These are phyloP conservation scores for Marchantia paleacea DNA, from an alignment of 225 moss, liverwort and hornwort species.

Conservation along the genomic window DNA sequence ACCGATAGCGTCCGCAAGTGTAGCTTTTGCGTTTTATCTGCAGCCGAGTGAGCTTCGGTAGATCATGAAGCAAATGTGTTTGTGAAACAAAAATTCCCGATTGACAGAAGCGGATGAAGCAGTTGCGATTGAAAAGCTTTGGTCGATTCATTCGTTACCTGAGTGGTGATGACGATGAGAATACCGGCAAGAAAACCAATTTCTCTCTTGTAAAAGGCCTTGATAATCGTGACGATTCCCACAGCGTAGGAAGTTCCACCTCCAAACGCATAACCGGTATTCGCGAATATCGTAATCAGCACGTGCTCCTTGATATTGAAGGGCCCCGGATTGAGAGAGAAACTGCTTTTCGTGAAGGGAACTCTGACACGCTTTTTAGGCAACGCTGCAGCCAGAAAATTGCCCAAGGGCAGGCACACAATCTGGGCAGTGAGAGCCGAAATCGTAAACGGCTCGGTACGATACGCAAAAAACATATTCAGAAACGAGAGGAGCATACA, in stretches of 20 bases:
- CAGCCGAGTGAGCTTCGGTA: no score
- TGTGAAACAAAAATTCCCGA: no score
- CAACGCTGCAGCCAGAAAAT: slow-evolving; percentile 30
- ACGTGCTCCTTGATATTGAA: slow-evolving; percentile 53
- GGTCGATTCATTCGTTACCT: slow-evolving; percentile 14
- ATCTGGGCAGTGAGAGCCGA: slow-evolving; percentile 38
- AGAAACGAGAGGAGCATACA: slow-evolving; percentile 37
- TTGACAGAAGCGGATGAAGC: neutral
- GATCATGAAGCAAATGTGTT: no score
- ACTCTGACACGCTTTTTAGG: slow-evolving; percentile 20
- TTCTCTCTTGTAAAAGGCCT: slow-evolving; percentile 42
- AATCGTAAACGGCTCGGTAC: slow-evolving; percentile 35
- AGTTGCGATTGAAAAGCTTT: neutral
- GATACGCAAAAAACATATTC: slow-evolving; percentile 42
- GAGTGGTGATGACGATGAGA: slow-evolving; percentile 39
- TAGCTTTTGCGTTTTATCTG: no score
- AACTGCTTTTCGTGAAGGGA: slow-evolving; percentile 16
- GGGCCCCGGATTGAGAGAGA: slow-evolving; percentile 44
- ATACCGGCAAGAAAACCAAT: slow-evolving; percentile 37
- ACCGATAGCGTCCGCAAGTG: no score
- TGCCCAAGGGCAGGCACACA: slow-evolving; percentile 37
- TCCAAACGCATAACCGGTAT: slow-evolving; percentile 41
- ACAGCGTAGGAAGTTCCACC: slow-evolving; percentile 36
- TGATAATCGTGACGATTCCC: slow-evolving; percentile 32
- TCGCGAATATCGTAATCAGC: slow-evolving; percentile 44